Base-by-base conservation (phyloP, 306 rosid genomes). In the Ceratonia siliqua region DNA sequence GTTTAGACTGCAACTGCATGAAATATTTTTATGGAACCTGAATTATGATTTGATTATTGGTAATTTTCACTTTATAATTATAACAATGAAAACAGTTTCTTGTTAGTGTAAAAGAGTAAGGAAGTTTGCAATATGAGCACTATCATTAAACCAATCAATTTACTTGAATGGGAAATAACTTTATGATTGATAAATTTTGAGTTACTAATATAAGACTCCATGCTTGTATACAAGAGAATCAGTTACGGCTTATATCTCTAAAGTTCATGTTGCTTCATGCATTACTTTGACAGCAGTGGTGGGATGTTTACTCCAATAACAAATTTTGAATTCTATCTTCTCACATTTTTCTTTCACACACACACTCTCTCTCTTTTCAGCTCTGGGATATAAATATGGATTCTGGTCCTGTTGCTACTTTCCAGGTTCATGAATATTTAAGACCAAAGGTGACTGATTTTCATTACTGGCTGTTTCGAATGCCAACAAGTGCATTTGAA, bases 331-430 rank as follows among this genome's bases (percentile, higher is more conserved):
- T 67, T 28, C 32, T 67, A 28, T 28, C 1, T 7, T 28, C 70
- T 65, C 38, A 2, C 32, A 12, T 39, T 54, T 9, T 54, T 24
- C 15, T 53, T 50, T 18, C 2, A 9, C n/a, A n/a, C n/a, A n/a
- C n/a, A n/a, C n/a, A n/a, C 61, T 54, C 33, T 25, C 10, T 30
- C 30, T 52, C 2, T 52, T 30, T 52, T 14, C 90, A 89, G 91
- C 74, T 87, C 75, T 89, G 94, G 94, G 94, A 89, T 82, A 87
- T 89, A 80, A 87, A 89, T 63, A 89, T 89, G 94, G 91, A 89
- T 87, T 83, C 94, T 15, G 90, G 91, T 67, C 94, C 94, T 0
- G 88, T 89, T 38, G 32, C 87, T 35, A 71, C 88, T 78, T 87
- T 89, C 84, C 91, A 87, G 85, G 94, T 87, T 77, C 94, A 89